Evolutionary conservation across 441 rosid genomes (phyloP), one percentile per base, ranked within the genome.

Genomic region (Theobroma grandiflorum): DNA sequence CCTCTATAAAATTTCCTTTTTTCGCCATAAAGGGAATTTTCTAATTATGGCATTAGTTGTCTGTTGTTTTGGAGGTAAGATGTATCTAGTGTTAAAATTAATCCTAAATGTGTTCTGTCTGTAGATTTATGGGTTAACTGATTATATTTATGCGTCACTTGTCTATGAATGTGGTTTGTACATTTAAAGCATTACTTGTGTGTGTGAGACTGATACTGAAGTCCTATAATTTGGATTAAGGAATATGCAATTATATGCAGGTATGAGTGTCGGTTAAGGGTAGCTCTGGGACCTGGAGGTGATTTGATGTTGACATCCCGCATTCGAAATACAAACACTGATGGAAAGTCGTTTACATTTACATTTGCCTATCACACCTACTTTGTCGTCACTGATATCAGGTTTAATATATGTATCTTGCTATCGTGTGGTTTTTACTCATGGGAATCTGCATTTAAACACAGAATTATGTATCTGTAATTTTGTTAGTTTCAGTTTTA

Each of bases 241-340:
- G 76, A 5, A 58, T 50, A 22, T 14, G 18, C 58, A 64, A 50
- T 70, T 74, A 26, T 79, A 62, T 81, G 76, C 76, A 92, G 96
- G 72, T 92, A 73, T 68, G 91, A 86, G 81, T 90, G 83, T 72
- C 83, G 96, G 45, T 78, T 92, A 50, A 84, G 94, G 83, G 75
- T 92, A 78, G 82, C 87, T 59, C 79, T 92, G 65, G 89, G 89
- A 67, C 86, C 86, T 80, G 74, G 82, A 42, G 94, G 94, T 84
- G 93, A 88, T 78, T 84, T 92, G 85, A 88, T 79, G 82, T 80
- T 91, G 85, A 91, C 90, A 38, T 82, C 93, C 78, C 94, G 94
- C 73, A 83, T 91, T 15, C 85, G 85, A 78, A 87, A 87, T 72
- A 86, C 84, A 74, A 92, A 90, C 72, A 64, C 87, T 31, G 92